phyloP scores from a whole-genome alignment of 805 yeast species.

The Suhomyces pyralidae region DNA sequence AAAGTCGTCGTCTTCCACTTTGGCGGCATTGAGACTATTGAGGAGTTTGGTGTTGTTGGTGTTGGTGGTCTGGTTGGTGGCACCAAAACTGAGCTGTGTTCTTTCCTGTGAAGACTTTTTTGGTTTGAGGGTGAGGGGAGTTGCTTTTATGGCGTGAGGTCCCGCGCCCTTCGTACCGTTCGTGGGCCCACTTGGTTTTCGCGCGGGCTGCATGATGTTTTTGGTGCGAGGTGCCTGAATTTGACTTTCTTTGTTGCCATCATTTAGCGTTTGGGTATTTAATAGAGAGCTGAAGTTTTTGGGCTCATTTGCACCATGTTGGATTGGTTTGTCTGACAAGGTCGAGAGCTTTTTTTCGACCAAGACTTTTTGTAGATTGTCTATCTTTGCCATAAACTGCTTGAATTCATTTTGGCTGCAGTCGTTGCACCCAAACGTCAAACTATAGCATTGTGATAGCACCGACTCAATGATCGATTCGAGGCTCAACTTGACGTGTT shows the following conservation, averaged over 20 bases:
- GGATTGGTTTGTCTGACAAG: conserved; percentile 3
- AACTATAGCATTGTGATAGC: conserved; percentile 25
- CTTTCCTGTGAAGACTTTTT: conserved; percentile 9
- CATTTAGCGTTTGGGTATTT: conserved; percentile 25
- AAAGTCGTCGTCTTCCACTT: conserved; percentile 24
- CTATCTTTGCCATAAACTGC: conserved; percentile 21
- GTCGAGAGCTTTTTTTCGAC: conserved; percentile 11
- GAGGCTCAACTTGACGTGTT: conserved; percentile 28
- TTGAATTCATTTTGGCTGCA: conserved; percentile 34
- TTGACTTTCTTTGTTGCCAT: conserved; percentile 19
- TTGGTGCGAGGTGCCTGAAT: conserved; percentile 21
- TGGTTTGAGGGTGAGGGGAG: conserved; percentile 6
- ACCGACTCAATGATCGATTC: conserved; percentile 28
- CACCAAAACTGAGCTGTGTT: conserved; percentile 22
- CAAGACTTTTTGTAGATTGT: conserved; percentile 16
- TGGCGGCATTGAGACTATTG: conserved; percentile 23
- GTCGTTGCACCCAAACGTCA: conserved; percentile 38
- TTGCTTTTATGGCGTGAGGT: not conserved
- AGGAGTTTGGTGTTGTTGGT: conserved; percentile 17
- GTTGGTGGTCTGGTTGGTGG: conserved; percentile 12
- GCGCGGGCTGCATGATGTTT: conserved; percentile 20
- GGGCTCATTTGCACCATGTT: not conserved
- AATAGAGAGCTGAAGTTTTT: conserved; percentile 28
- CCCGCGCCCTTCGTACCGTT: not conserved
- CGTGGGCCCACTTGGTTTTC: conserved; percentile 4